Evolutionary conservation across 1,139 yeast species (phyloP).

Genomic region (Arxiozyma telluris): DNA sequence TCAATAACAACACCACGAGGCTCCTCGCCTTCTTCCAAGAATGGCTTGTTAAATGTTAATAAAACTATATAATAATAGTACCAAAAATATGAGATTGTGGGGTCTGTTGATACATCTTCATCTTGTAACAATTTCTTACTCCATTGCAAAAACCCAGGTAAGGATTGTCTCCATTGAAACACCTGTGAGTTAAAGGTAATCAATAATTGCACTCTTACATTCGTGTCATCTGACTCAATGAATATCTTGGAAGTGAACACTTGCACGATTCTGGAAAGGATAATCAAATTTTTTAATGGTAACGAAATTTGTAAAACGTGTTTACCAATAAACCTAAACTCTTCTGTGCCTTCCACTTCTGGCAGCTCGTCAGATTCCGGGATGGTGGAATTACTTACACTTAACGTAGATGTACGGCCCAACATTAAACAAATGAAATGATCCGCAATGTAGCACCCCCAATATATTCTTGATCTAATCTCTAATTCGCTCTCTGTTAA

Average conservation of each 20-base stretch:
- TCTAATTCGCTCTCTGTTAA: constrained; percentile 38
- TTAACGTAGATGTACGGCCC: constrained; percentile 51
- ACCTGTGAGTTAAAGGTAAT: constrained; percentile 44
- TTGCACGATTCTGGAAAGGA: constrained; percentile 48
- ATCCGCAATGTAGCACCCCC: constrained; percentile 63
- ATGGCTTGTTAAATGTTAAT: constrained; percentile 52
- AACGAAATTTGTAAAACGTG: constrained; percentile 36
- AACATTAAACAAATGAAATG: constrained; percentile 50
- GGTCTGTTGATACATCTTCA: constrained; percentile 35
- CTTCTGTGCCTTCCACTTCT: constrained; percentile 48
- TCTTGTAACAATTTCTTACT: constrained; percentile 35
- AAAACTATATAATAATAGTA: constrained; percentile 51
- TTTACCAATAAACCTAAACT: constrained; percentile 31
- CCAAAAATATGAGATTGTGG: constrained; percentile 44
- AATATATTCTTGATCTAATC: constrained; percentile 51
- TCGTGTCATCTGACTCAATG: constrained; percentile 25
- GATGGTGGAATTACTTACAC: constrained; percentile 49
- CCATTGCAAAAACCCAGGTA: constrained; percentile 47
- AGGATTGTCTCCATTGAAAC: constrained; percentile 40
- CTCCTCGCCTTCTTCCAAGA: constrained; percentile 34
- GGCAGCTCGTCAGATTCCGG: constrained; percentile 56
- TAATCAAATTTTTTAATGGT: constrained; percentile 41
- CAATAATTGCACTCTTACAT: constrained; percentile 23
- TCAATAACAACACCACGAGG: constrained; percentile 24
- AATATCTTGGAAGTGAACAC: constrained; percentile 37